Conservation (phyloP, 805 yeast species). For the Spathaspora boniae region DNA sequence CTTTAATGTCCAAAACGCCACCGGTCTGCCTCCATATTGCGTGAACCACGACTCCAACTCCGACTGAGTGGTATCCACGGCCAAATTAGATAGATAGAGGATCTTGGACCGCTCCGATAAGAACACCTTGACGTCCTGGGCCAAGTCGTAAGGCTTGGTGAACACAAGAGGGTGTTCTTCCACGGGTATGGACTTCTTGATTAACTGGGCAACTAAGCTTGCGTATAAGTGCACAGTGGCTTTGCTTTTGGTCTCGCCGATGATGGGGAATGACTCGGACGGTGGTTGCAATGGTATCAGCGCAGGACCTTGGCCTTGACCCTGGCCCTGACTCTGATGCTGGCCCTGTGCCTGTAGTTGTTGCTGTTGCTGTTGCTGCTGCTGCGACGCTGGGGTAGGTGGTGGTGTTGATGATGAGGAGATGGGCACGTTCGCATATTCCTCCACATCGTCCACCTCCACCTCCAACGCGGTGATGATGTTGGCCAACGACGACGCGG, state of each 20-base stretch:
- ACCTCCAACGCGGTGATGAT: slow-evolving; percentile 49
- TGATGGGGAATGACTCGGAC: slow-evolving; percentile 1
- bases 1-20: slow-evolving; percentile 85
- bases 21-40: slow-evolving; percentile 79
- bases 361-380: slow-evolving; percentile 6
- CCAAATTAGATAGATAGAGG: slow-evolving; percentile 75
- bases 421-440: slow-evolving; percentile 2
- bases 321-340: neutral
- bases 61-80: slow-evolving; percentile 83
- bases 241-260: slow-evolving; percentile 38
- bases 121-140: slow-evolving; percentile 68
- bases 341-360: neutral
- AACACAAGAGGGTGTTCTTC: slow-evolving; percentile 55
- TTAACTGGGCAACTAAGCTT: slow-evolving; percentile 44
- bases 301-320: neutral
- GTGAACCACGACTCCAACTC: slow-evolving; percentile 91
- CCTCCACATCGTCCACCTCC: slow-evolving; percentile 18
- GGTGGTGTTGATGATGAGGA: slow-evolving; percentile 11
- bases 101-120: slow-evolving; percentile 70
- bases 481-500: slow-evolving; percentile 33
- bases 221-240: slow-evolving; percentile 44
- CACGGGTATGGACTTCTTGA: slow-evolving; percentile 45
- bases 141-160: slow-evolving; percentile 71
- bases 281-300: no score
- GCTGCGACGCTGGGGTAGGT: slow-evolving; percentile 6